Evolutionary conservation across 2,329 filamentous ascomycete species (phyloP), one percentile per base, ranked within the genome.

Genomic region (Scopulariopsis brevicaulis): DNA sequence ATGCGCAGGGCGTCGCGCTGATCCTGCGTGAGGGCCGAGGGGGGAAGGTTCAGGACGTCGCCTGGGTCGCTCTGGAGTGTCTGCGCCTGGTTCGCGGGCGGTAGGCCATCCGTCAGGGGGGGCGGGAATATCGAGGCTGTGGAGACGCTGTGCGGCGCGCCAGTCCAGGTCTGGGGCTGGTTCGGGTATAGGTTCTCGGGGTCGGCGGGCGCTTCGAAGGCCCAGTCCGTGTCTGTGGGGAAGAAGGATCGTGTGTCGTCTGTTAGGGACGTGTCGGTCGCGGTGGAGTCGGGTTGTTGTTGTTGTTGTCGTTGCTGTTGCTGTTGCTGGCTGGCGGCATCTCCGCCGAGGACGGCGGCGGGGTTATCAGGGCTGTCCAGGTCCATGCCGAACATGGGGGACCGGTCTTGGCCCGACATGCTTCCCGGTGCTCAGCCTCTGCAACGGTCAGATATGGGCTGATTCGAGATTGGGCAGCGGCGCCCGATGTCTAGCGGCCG

Each of bases 1-100:
- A 75, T 82, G 63, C 78, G 79, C 53, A 86, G 72, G 65, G 80
- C 78, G 66, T 85, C 81, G 65, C 83, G 80, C 66, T 84, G 77
- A 25, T 81, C 81, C 35, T 77, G 77, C 40, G 80, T 84, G 58
- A 86, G 70, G 32, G n/a, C 32, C 20, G 43, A 28, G 12, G 46
- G 46, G n/a, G 55, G 43, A 3, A 52, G 46, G 32, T 50, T 57
- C 35, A 57, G 48, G 22, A 57, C 46, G 14, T 57, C 28, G n/a
- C 34, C 34, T 18, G 25, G 43, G 28, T 52, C 37, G 25, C n/a
- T 48, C 54, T 48, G 54, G 8, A 46, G 22, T 10, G 32, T 56
- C 40, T 15, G 40, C n/a, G 32, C 37, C 48, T 56, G 54, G 54
- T 37, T 50, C 20, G 46, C 40, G 20, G 40, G 40, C 20, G 43